These are phyloP conservation scores for Trichoderma arundinaceum DNA, from an alignment of 2,329 filamentous ascomycete genomes.

Conservation along the genomic window DNA sequence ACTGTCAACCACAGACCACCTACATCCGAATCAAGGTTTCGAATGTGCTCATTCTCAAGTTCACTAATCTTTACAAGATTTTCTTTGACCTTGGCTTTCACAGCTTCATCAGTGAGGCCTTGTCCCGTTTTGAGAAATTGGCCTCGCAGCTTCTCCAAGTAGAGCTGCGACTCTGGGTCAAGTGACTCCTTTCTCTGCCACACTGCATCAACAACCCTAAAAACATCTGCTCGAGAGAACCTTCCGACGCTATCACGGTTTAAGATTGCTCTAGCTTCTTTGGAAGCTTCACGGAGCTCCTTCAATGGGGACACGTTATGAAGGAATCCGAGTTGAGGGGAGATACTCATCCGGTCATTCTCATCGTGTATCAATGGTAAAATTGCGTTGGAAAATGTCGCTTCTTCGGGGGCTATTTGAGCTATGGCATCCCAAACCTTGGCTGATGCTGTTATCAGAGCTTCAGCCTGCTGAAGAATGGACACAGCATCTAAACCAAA, in stretches of 20 bases:
- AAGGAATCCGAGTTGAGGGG: conserved; percentile 74
- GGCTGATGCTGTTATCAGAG: not conserved
- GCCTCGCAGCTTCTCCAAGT: conserved; percentile 3
- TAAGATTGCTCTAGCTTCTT: conserved; percentile 72
- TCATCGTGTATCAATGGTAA: conserved; percentile 72
- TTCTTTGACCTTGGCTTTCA: conserved; percentile 8
- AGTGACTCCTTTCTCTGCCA: conserved; percentile 35
- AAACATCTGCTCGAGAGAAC: conserved; percentile 76
- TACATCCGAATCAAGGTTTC: conserved; percentile 76
- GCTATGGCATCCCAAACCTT: conserved; percentile 49
- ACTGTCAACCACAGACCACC: conserved; percentile 73
- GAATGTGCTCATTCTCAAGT: conserved; percentile 42
- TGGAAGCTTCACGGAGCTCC: conserved; percentile 70
- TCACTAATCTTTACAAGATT: conserved; percentile 15
- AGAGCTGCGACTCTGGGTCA: conserved; percentile 16
- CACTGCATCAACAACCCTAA: conserved; percentile 61
- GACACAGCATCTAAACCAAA: conserved; percentile 8
- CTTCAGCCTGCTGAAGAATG: conserved; percentile 6
- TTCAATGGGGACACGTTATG: conserved; percentile 72
- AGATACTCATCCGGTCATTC: conserved; percentile 61
- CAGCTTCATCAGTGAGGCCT: conserved; percentile 10
- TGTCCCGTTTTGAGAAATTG: conserved; percentile 24
- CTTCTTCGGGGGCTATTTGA: conserved; percentile 54
- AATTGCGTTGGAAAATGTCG: conserved; percentile 54
- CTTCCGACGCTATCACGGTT: conserved; percentile 74